Base-by-base conservation (phyloP, 2,329 filamentous ascomycete genomes). In the Neonectria faginata region DNA sequence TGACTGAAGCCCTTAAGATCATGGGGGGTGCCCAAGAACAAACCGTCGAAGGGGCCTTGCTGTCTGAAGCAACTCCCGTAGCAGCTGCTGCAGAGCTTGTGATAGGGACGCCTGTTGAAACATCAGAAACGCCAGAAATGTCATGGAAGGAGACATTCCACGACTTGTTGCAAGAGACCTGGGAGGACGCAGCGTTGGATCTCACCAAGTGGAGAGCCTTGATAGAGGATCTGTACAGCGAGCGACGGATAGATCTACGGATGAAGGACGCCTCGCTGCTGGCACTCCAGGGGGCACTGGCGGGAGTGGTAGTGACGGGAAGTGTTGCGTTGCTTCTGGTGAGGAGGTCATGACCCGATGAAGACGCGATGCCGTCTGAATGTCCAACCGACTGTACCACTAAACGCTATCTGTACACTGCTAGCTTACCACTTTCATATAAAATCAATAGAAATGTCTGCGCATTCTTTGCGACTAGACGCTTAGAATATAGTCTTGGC, bases 261-360 rank as follows among this genome's bases (percentile, higher is more conserved):
- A 92, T 92, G 82, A 85, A 87, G 57, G 91, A 94, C 72, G 80
- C 91, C 33, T 92, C 91, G 2, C 78, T 90, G n/a, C 81, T 92
- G 69, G 89, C 87, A 53, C 79, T 93, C 39, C 88, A 94, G 78
- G 87, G 91, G 59, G 88, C 86, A 8, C 83, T 87, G 29, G 85
- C 88, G 0, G 91, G 92, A n/a, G 91, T 89, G 11, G 83, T 85
- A 0, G 69, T 91, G 16, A 86, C 85, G 57, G 86, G 85, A 39
- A 77, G 86, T 42, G 71, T 91, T 57, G 83, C 83, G 5, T 68
- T 89, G 45, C 73, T 87, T 47, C 68, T 86, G 22, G 75, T 83
- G 52, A 78, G 83, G 62, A 72, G 70, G 60, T 71, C 69, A 64
- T 77, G 69, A 73, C 36, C 53, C n/a, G 22, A 51, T 31, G 25